Conservation (phyloP, 1,284 basidiomycete genomes). For the Fistulinella cinereoalba region DNA sequence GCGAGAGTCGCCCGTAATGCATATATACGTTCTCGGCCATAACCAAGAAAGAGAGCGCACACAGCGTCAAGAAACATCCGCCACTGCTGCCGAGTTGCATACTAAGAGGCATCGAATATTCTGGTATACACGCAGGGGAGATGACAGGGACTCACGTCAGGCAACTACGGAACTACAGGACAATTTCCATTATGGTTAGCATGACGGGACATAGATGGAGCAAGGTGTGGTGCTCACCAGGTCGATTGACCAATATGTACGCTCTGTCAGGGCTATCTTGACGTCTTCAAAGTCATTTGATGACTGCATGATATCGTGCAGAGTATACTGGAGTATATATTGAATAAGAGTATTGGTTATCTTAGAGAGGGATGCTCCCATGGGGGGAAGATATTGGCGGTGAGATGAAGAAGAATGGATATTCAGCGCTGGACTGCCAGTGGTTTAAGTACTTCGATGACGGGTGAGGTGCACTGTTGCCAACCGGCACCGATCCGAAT, state of each 20-base stretch:
- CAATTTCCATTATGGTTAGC: slow-evolving; percentile 1
- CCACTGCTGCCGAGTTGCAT: slow-evolving; percentile 20
- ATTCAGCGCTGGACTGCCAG: too few relatives aligned
- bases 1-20: slow-evolving; percentile 21
- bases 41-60: slow-evolving; percentile 14
- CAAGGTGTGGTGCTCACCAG: slow-evolving; percentile 13
- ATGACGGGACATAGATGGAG: neutral
- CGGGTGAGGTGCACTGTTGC: too few relatives aligned
- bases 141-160: slow-evolving; percentile 14
- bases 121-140: neutral
- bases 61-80: slow-evolving; percentile 10
- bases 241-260: slow-evolving; percentile 26
- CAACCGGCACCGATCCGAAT: too few relatives aligned
- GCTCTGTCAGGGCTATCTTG: slow-evolving; percentile 15
- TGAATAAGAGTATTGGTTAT: neutral
- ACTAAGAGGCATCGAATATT: slow-evolving; percentile 12
- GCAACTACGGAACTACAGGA: slow-evolving; percentile 23
- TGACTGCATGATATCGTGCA: slow-evolving; percentile 16
- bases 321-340: slow-evolving; percentile 10
- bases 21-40: slow-evolving; percentile 25
- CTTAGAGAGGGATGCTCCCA: slow-evolving; percentile 4
- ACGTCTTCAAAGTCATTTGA: slow-evolving; percentile 23
- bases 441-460: too few relatives aligned
- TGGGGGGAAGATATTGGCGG: slow-evolving; percentile 2
- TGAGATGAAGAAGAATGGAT: too few relatives aligned